Percentiles rank a stretch among this genome's conserved stretches.
Evolutionary conservation across 257 asterid species (phyloP).

Genomic region (Solanum corneliomulleri): DNA sequence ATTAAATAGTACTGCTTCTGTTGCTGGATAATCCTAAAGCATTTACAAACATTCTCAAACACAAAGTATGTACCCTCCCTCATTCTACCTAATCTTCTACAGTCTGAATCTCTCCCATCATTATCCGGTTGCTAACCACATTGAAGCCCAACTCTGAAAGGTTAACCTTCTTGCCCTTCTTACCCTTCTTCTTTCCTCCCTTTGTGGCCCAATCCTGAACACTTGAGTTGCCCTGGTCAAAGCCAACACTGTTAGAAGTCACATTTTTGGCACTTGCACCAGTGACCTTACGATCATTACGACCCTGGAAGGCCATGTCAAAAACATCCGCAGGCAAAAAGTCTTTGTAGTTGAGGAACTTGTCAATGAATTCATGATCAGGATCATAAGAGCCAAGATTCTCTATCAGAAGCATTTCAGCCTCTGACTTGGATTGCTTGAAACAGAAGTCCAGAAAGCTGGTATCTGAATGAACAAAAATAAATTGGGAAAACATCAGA

Average conservation of each 20-base stretch:
- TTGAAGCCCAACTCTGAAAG: conserved; percentile 82
- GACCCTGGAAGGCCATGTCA: conserved; percentile 59
- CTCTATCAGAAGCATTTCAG: conserved; percentile 66
- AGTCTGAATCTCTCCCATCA: conserved; percentile 98
- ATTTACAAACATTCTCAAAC: conserved; percentile 27
- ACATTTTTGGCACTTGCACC: conserved; percentile 17
- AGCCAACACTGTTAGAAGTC: conserved; percentile 24
- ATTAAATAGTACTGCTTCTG: conserved; percentile 34
- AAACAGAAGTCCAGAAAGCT: conserved; percentile 74
- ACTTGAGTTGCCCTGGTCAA: conserved; percentile 12
- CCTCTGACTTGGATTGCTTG: conserved; percentile 77
- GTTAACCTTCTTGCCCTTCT: conserved; percentile 81
- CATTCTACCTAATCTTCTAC: conserved; percentile 42
- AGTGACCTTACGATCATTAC: conserved; percentile 27
- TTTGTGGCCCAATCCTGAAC: conserved; percentile 29
- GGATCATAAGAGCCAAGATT: conserved; percentile 80
- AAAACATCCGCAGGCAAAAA: conserved; percentile 65
- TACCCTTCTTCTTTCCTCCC: conserved; percentile 69
- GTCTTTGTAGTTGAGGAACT: conserved; percentile 77
- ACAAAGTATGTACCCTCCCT: conserved; percentile 42
- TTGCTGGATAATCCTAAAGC: conserved; percentile 26
- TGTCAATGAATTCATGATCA: conserved; percentile 76
- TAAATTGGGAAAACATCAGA: background rate
- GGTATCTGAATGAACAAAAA: conserved; percentile 42
- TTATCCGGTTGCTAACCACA: conserved; percentile 89